Evolutionary conservation across 179 eudicot genomes (phyloP), one percentile per base, ranked within the genome.

Genomic region (Spinacia oleracea): DNA sequence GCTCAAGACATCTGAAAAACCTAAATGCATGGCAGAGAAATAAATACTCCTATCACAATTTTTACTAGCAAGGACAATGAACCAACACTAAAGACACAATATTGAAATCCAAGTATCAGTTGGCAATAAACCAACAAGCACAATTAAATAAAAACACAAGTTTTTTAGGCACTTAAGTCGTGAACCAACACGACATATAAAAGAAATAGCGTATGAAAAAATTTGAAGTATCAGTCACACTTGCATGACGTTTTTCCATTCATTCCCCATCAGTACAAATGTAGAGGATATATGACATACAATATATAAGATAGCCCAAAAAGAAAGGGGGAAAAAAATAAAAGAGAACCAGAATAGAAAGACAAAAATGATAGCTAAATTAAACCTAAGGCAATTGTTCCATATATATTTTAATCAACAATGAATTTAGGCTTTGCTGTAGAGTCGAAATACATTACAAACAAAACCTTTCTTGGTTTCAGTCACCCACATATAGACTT

Each of bases 291-390:
- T 35, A 72, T 18, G 53, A 51, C 14, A 64, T 9, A 50, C 14
- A 40, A 27, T 56, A 25, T 69, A 56, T 18, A 56, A 56, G 35
- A 40, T 70, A 14, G 43, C 48, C 12, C 12, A 63, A 66, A 71
- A 78, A 71, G 27, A 43, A n/a, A 63, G 4, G 12, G 0, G 0
- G 15, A 68, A 46, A 31, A 15, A 10, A 11, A 27, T 59, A 27
- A 27, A 5, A 9, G 40, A 50, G 42, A 70, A 70, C 16, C 45
- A 70, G 12, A 70, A 40, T 32, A 14, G 25, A 48, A 60, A 20
- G 56, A 63, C 70, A 79, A 63, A 65, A 73, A 73, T 65, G 68
- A 74, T 43, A 73, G 76, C 65, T 79, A 73, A 21, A 72, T 40
- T 42, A 77, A 72, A 31, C 71, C 81, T 43, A 77, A 15, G n/a